Evolutionary conservation across 1,284 basidiomycete species (phyloP), one percentile per base, ranked within the genome.

Genomic region (Ceratobasidium sp.): DNA sequence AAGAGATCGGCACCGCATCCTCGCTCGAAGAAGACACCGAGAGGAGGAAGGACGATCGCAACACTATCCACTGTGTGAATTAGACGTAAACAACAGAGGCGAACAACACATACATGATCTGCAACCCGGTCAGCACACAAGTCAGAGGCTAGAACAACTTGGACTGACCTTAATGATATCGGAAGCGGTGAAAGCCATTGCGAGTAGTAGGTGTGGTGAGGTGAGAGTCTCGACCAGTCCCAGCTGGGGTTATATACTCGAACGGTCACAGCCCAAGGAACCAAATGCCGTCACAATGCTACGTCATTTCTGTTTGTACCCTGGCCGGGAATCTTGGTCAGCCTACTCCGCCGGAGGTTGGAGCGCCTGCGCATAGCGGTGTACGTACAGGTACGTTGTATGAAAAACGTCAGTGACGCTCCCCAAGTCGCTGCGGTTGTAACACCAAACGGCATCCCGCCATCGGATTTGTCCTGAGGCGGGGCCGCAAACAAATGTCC

Each of bases 21-120:
- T 70, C 87, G 83, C 78, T 93, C 91, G 17, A 93, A 78, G 79
- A 92, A 91, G 12, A 93, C 92, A 68, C 87, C 91, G 1, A 93
- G 75, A 68, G 92, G 91, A 4, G 91, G 92, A 22, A 93, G 73
- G 77, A 93, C 75, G 79, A 93, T 82, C 70, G 91, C 91, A 70
- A 87, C 75, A 71, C 25, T 65, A 22, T 49, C 35, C 50, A 56
- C 35, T 22, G 13, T 22, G 54, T 8, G 57, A 58, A 43, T 15
- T 42, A 22, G 20, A 22, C 6, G 15, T 2, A 29, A 38, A 40
- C 7, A 20, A n/a, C 17, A 35, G 22, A 52, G 15, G n/a, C 35
- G 29, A 15, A 25, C 32, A 29, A 20, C 34, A 75, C 78, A 73
- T 74, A 81, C 78, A 80, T 76, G 74, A 80, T 74, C 80, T 81